Conservation (phyloP, 2,329 filamentous ascomycete species). For the Coniochaeta sp. region DNA sequence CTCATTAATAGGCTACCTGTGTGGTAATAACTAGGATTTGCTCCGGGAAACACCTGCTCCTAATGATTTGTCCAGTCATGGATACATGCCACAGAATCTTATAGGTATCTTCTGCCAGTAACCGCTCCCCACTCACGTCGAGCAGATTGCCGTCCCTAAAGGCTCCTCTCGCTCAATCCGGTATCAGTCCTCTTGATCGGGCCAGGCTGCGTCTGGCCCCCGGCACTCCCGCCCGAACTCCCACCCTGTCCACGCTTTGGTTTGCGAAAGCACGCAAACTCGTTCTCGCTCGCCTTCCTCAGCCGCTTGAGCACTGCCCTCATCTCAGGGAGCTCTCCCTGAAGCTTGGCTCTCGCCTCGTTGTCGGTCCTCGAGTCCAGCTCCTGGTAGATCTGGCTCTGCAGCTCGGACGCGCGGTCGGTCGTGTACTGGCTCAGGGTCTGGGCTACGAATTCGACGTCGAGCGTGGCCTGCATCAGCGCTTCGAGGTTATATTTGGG, state of each 20-base stretch:
- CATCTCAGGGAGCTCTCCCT: conserved; percentile 87
- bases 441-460: conserved; percentile 95
- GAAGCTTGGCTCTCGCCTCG: conserved; percentile 69
- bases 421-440: conserved; percentile 87
- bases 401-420: conserved; percentile 70
- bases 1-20: not conserved
- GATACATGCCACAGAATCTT: too few relatives aligned
- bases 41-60: not conserved
- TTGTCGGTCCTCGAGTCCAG: conserved; percentile 86
- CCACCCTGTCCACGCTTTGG: conserved; percentile 34
- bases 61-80: not conserved
- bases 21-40: not conserved
- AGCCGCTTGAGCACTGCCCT: conserved; percentile 77
- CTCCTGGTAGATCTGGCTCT: conserved; percentile 87
- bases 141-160: not conserved
- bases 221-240: not conserved
- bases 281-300: conserved; percentile 71
- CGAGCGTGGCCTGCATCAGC: conserved; percentile 93
- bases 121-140: not conserved
- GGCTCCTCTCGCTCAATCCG: not conserved
- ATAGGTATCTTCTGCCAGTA: too few relatives aligned
- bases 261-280: conserved; percentile 81
- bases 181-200: conserved; percentile 1
- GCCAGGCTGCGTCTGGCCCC: not conserved
- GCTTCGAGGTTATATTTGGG: conserved; percentile 66